These are phyloP conservation scores for Phytophthora sp. DNA, from an alignment of 352 stramenopile genomes.

Conservation along the genomic window DNA sequence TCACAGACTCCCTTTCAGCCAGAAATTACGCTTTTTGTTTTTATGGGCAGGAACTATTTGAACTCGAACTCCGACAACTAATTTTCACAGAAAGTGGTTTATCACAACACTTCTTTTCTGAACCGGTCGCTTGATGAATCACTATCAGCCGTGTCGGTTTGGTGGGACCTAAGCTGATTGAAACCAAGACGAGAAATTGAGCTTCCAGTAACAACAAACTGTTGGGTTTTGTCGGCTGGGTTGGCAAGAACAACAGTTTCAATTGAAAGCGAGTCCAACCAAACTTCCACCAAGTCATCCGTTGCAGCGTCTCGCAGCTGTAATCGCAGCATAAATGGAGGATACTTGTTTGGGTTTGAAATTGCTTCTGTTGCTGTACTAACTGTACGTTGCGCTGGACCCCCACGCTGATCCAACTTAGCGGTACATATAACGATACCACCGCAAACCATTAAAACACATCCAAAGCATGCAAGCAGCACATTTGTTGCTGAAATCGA, in stretches of 20 bases:
- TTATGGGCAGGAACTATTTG: too few relatives aligned
- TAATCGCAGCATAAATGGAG: conserved; percentile 8
- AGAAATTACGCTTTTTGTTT: too few relatives aligned
- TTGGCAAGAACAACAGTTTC: conserved; percentile 6
- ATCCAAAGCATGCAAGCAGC: not conserved
- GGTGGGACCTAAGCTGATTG: too few relatives aligned
- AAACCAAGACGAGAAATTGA: too few relatives aligned
- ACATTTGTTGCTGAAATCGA: conserved; percentile 14
- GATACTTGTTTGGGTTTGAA: conserved; percentile 13
- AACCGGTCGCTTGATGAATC: too few relatives aligned
- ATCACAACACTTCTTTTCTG: too few relatives aligned
- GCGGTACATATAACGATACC: not conserved
- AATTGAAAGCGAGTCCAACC: conserved; percentile 4
- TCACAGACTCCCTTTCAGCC: too few relatives aligned
- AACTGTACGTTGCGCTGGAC: conserved; percentile 1
- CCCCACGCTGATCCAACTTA: not conserved
- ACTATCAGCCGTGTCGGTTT: too few relatives aligned
- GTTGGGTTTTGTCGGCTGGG: not conserved
- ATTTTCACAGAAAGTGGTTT: too few relatives aligned
- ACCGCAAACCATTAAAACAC: not conserved
- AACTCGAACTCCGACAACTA: too few relatives aligned
- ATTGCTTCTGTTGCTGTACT: conserved; percentile 5
- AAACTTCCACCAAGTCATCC: not conserved
- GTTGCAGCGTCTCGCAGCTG: conserved; percentile 5
- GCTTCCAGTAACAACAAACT: conserved; percentile 4